Evolutionary conservation across 164 flowering plant species (phyloP), one percentile per base, ranked within the genome.

Genomic region (Stephania yunnanensis): DNA sequence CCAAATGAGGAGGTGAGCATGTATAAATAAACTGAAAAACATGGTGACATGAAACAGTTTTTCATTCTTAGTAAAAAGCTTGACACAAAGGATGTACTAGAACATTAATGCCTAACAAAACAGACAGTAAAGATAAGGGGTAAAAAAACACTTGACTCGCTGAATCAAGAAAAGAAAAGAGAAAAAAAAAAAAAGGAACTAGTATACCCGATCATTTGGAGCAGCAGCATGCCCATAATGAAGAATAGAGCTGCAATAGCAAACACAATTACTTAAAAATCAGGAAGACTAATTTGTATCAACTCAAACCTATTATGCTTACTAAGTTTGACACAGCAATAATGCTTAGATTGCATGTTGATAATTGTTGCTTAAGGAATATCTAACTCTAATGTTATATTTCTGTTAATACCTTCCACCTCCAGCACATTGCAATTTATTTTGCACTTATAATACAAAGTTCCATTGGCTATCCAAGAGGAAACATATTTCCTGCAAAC

Each of bases 171-270:
- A 46, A 69, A 17, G 10, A 52, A 45, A 75, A 61, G 10, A 19
- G 10, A 19, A 73, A 20, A 58, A 58, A 6, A 25, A 25, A 25
- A 5, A 61, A 46, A 52, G 19, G 36, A 64, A 73, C 50, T 7
- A 70, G 63, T 81, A 63, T 87, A 92, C 98, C 92, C 83, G 86
- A 78, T 94, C 97, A 86, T 94, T 94, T 78, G 98, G 98, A 81
- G 96, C 96, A 72, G 96, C 97, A 69, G 98, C 94, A 85, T 94
- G 98, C 76, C 98, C 98, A 86, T 94, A 94, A 74, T 94, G 98
- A 64, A 94, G 97, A 81, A 91, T 88, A 81, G 96, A 80, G 81
- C 98, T 94, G 89, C 29, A 82, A 53, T 75, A 58, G 44, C 79
- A 74, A 77, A 20, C 25, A 30, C 25, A 36, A 76, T 70, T 25